phyloP scores from a whole-genome alignment of 345 rosid genomes.

The Microthlaspi erraticum region DNA sequence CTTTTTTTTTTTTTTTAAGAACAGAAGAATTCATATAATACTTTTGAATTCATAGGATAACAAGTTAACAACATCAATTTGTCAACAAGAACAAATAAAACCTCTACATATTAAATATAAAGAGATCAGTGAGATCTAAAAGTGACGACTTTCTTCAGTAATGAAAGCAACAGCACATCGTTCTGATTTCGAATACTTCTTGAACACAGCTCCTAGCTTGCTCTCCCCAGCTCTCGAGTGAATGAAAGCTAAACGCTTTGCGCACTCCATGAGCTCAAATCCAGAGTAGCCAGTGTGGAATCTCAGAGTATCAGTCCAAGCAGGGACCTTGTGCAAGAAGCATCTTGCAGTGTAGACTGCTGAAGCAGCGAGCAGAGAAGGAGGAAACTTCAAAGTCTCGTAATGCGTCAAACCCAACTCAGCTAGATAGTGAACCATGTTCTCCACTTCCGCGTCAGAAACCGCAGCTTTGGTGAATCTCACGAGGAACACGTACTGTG shows the following conservation, averaged over 20 bases:
- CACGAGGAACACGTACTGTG: constrained; percentile 80
- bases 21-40: constrained; percentile 9
- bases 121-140: constrained; percentile 20
- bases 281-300: constrained; percentile 78
- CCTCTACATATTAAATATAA: constrained; percentile 20
- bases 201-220: constrained; percentile 62
- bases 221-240: constrained; percentile 59
- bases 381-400: constrained; percentile 55
- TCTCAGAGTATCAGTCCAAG: constrained; percentile 76
- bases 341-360: constrained; percentile 92
- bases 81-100: not conserved
- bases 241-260: constrained; percentile 55
- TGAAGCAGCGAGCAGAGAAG: constrained; percentile 91
- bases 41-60: constrained; percentile 22
- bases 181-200: constrained; percentile 62
- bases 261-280: constrained; percentile 68
- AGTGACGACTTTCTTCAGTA: constrained; percentile 25
- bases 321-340: constrained; percentile 55
- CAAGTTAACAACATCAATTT: constrained; percentile 8
- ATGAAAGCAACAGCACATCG: constrained; percentile 61
- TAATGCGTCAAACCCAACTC: constrained; percentile 85
- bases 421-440: constrained; percentile 80
- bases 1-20: no score
- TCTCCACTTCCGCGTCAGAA: constrained; percentile 63
- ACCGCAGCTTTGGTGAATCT: constrained; percentile 87